Conservation (phyloP, 176 grass and related monocot species). For the Avena insularis region DNA sequence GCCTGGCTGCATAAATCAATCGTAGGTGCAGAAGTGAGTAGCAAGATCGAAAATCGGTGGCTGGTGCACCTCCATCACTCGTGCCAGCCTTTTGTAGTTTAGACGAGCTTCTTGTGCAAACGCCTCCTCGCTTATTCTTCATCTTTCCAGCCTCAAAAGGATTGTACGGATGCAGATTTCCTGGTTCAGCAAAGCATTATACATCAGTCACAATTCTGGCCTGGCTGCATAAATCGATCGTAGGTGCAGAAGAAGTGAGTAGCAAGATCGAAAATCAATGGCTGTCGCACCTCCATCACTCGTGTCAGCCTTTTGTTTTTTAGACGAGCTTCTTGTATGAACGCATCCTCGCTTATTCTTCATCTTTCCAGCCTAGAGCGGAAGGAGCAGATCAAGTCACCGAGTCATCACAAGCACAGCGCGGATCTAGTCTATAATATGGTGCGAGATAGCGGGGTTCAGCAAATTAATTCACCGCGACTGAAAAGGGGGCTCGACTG, state of each 20-base stretch:
- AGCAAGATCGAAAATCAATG: not conserved
- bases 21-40: no score
- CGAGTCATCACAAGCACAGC: not conserved
- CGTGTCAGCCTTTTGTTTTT: constrained; percentile 9
- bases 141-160: no score
- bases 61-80: no score
- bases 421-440: not conserved
- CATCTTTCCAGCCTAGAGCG: not conserved
- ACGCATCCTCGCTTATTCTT: not conserved
- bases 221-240: not conserved
- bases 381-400: not conserved
- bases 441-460: no score
- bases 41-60: no score
- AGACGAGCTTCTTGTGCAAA: no score
- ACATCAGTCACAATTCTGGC: not conserved
- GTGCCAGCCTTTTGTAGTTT: no score
- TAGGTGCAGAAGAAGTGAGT: not conserved
- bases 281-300: not conserved
- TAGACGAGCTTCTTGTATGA: not conserved
- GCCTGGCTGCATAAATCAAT: no score
- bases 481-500: no score
- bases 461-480: not conserved
- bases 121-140: no score
- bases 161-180: not conserved
- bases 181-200: not conserved